A percentile compares a stretch with the other conserved stretches of the same genome.
Evolutionary conservation across 306 rosid species (phyloP).

Genomic region (Fragaria ananassa): DNA sequence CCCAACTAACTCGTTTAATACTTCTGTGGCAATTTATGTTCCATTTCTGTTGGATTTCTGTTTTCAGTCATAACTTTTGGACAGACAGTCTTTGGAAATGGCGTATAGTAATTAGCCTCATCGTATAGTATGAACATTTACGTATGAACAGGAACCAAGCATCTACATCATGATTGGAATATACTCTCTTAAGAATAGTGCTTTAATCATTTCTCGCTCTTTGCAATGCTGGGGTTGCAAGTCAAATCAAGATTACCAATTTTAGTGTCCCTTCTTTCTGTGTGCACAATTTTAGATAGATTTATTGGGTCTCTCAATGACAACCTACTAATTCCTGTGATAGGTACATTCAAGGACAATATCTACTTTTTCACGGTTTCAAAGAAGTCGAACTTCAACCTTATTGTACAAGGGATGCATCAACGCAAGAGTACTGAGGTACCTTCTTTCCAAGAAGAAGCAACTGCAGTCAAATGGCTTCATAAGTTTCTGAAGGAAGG

Average conservation of each 20-base stretch:
- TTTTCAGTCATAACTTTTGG: not conserved
- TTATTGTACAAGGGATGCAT: slow-evolving; percentile 32
- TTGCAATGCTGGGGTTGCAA: not conserved
- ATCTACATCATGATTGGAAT: not conserved
- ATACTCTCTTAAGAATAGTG: not conserved
- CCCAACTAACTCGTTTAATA: not conserved
- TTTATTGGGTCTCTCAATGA: not conserved
- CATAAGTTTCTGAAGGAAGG: slow-evolving; percentile 31
- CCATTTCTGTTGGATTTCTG: not conserved
- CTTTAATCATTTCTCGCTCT: not conserved
- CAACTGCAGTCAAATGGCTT: slow-evolving; percentile 27
- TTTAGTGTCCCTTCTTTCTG: not conserved
- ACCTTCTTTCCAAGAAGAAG: slow-evolving; percentile 35
- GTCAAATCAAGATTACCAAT: not conserved
- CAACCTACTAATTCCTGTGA: not conserved
- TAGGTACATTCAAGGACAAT: slow-evolving; percentile 44
- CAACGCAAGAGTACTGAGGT: slow-evolving; percentile 16
- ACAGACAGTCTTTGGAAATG: not conserved
- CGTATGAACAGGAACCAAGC: not conserved
- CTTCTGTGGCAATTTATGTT: not conserved
- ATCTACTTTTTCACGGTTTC: slow-evolving; percentile 46
- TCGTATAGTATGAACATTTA: not conserved
- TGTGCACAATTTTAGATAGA: not conserved
- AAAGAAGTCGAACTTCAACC: slow-evolving; percentile 33
- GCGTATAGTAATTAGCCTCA: not conserved